Evolutionary conservation across 129 eudicot species (phyloP), one percentile per base, ranked within the genome.

Genomic region (Saposhnikovia divaricata): DNA sequence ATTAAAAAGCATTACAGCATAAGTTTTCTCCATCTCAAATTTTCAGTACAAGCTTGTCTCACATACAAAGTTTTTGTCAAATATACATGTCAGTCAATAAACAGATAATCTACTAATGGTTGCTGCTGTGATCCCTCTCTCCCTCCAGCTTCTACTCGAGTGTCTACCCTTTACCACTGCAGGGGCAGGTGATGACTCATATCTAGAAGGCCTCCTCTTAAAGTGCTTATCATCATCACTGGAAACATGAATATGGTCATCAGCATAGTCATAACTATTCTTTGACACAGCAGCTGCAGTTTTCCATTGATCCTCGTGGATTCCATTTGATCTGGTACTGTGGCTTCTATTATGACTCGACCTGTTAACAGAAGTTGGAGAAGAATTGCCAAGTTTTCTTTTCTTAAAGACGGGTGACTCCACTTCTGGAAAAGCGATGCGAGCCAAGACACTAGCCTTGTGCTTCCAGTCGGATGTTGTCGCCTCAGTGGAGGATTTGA

Each of bases 391-490:
- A 2, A 83, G 9, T 88, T 91, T 90, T 19, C 90, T 85, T 81
- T 91, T 93, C 92, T 91, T 93, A 3, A 84, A 73, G 0, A 87
- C 77, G 10, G 83, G 55, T 3, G 80, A 78, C 79, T 89, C 97
- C 65, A 80, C 87, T 12, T 83, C 97, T 5, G 97, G 97, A 86
- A 88, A 91, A 83, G 96, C 88, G n/a, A n/a, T n/a, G 82, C 97
- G 91, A n/a, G 97, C 90, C 80, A 91, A 91, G 51, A 93, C 96
- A 46, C 96, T 91, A 0, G 88, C 77, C 85, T 89, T 93, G 9
- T 80, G 86, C 81, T 86, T 91, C 79, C 84, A 80, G 47, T 85
- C 91, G 4, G 81, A 80, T 15, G 86, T 85, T 21, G 28, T 39
- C 27, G 8, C 11, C 37, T 12, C 72, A 27, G 80, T 61, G 19